Conservation (phyloP, 2,329 filamentous ascomycete species). For the Cladosporium velox region DNA sequence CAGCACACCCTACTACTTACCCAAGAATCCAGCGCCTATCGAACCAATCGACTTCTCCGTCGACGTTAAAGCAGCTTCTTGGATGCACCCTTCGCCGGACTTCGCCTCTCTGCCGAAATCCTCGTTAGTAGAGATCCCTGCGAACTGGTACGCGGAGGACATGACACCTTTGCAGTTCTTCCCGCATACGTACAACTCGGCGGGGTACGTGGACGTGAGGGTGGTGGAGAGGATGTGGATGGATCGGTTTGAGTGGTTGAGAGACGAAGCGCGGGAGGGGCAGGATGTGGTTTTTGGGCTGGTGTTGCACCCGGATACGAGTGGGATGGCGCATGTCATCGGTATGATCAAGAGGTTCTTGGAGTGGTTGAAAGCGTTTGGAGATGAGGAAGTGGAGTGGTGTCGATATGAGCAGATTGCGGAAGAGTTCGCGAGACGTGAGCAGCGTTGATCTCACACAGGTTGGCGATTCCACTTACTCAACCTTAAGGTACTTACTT, state of each 20-base stretch:
- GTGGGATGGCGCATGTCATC: constrained; percentile 62
- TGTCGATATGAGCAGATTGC: constrained; percentile 47
- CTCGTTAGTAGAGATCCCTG: constrained; percentile 50
- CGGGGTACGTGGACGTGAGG: constrained; percentile 60
- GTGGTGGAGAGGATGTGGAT: constrained; percentile 63
- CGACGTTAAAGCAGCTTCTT: constrained; percentile 41
- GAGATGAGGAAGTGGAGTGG: constrained; percentile 49
- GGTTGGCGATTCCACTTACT: not conserved
- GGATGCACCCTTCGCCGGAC: constrained; percentile 49
- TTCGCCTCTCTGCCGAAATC: constrained; percentile 35
- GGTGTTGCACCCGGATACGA: constrained; percentile 60
- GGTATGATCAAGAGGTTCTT: constrained; percentile 58
- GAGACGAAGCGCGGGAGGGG: constrained; percentile 40
- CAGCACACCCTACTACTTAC: constrained; percentile 52
- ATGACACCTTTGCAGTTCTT: constrained; percentile 53
- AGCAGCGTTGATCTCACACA: not conserved
- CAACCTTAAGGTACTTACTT: too few relatives aligned
- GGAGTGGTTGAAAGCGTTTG: constrained; percentile 51
- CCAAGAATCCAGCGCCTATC: constrained; percentile 43
- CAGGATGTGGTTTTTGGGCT: constrained; percentile 52
- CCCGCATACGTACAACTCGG: constrained; percentile 53
- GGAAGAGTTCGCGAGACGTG: constrained; percentile 33
- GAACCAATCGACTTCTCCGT: constrained; percentile 44
- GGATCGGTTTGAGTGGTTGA: constrained; percentile 60
- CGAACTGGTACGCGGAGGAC: constrained; percentile 56